phyloP scores from a whole-genome alignment of 495 filamentous ascomycete genomes.

The Podospora pseudocomata region DNA sequence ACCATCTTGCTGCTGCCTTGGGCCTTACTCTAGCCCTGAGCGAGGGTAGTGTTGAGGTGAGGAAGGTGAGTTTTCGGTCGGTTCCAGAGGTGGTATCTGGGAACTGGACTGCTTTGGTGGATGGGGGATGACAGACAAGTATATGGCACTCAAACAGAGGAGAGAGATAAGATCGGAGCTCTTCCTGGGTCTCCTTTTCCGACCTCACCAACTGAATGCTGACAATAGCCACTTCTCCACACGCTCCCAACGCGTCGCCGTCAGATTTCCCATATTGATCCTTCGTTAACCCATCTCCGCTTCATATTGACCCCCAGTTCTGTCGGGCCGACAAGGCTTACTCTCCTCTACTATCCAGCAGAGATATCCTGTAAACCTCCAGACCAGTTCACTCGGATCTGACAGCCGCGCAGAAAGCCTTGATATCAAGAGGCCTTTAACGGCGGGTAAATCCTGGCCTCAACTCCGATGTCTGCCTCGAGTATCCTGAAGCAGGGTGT shows the following conservation, averaged over 20 bases:
- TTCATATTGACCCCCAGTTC: not conserved
- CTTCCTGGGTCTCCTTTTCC: not conserved
- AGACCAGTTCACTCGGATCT: not conserved
- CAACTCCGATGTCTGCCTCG: not conserved
- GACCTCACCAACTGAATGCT: not conserved
- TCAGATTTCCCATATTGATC: not conserved
- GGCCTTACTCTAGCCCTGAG: not conserved
- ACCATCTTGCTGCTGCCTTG: conserved; percentile 38
- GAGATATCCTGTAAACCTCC: too few relatives aligned
- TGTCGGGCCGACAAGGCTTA: not conserved
- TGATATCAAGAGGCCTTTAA: not conserved
- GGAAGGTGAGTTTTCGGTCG: not conserved
- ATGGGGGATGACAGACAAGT: not conserved
- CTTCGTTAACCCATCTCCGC: not conserved
- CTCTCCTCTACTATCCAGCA: not conserved
- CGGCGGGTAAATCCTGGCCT: not conserved
- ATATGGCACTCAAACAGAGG: not conserved
- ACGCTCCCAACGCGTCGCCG: not conserved
- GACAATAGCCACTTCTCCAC: not conserved
- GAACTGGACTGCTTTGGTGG: not conserved
- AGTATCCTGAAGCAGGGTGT: not conserved
- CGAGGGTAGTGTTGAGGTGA: not conserved
- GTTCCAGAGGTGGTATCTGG: not conserved
- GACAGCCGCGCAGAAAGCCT: not conserved
- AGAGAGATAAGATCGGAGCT: not conserved